Percentiles rank a stretch among this genome's conserved stretches.
Evolutionary conservation across 1,284 basidiomycete genomes (phyloP).

Genomic region (Ganoderma leucocontextum): DNA sequence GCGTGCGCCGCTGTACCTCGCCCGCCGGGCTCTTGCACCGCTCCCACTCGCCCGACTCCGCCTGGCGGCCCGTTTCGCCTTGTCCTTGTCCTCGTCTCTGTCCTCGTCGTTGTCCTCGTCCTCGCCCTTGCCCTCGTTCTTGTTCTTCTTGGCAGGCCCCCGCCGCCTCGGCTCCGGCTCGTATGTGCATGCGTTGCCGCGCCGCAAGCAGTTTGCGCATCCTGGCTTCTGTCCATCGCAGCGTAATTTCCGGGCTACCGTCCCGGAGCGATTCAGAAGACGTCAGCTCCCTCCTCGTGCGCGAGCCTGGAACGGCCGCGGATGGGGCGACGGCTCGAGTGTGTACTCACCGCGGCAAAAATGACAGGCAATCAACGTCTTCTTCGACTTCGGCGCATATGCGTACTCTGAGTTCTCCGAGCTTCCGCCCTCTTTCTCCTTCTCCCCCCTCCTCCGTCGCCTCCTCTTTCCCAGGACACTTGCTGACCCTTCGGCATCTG

Average conservation of each 20-base stretch:
- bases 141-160: constrained; percentile 70
- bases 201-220: constrained; percentile 65
- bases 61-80: neutral
- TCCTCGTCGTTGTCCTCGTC: neutral
- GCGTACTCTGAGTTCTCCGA: constrained; percentile 35
- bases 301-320: constrained; percentile 8
- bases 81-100: neutral
- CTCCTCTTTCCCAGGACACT: constrained; percentile 13
- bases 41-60: neutral
- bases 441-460: constrained; percentile 12
- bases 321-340: constrained; percentile 6
- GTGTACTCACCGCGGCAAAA: constrained; percentile 71
- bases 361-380: constrained; percentile 70
- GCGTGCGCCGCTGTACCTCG: neutral
- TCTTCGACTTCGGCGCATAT: constrained; percentile 47
- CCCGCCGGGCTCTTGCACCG: neutral
- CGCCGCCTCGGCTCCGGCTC: constrained; percentile 61
- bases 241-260: constrained; percentile 71
- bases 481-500: constrained; percentile 6
- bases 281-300: constrained; percentile 22
- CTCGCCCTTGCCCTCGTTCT: constrained; percentile 35
- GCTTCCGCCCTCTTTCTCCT: constrained; percentile 28
- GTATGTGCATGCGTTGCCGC: constrained; percentile 61
- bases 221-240: constrained; percentile 70
- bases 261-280: constrained; percentile 21